Base-by-base conservation (phyloP, 176 grass and related monocot species). In the Puya raimondii region DNA sequence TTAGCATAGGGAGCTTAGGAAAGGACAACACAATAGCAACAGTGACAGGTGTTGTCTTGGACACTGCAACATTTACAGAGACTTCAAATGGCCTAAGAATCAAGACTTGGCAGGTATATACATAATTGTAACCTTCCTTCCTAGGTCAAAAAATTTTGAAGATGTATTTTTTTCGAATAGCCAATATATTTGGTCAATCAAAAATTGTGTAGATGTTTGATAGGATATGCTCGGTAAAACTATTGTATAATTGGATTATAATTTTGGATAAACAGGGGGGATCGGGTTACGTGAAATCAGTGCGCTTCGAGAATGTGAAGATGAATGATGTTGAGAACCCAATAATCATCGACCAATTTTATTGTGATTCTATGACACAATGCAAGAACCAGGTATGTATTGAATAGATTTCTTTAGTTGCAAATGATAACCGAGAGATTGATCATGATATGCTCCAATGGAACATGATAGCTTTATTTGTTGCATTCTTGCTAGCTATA, bases 311-410 rank as follows among this genome's bases (percentile, higher is more conserved):
- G 64, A 81, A 92, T 56, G 86, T 96, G 10, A 65, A 12, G 23
- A 77, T 96, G 13, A 80, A 84, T 18, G 83, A 61, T 71, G 92
- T 96, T 8, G 66, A 85, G 68, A 91, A 92, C 76, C 92, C 92
- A 64, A 92, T 96, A 68, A 69, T 96, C 81, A 96, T 96, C 22
- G 88, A 96, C 76, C 92, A 96, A 71, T 96, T 96, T 85, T 96
- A 96, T 83, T 96, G 92, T 53, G 92, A 96, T 72, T 64, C 81
- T 10, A 2, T 11, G 4, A 65, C 11, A 2, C 48, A 67, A 1
- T 87, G 88, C 84, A 76, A 70, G 12, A 89, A 89, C 82, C 78
- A 54, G 80, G 85, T 88, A 76, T 58, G 0, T 42, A 42, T 42
- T 42, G 33, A 42, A 7, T 0, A 29, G 22, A 57, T 56, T 10